phyloP scores from a whole-genome alignment of 768 basidiomycete species.

The Arthromyces matolae region DNA sequence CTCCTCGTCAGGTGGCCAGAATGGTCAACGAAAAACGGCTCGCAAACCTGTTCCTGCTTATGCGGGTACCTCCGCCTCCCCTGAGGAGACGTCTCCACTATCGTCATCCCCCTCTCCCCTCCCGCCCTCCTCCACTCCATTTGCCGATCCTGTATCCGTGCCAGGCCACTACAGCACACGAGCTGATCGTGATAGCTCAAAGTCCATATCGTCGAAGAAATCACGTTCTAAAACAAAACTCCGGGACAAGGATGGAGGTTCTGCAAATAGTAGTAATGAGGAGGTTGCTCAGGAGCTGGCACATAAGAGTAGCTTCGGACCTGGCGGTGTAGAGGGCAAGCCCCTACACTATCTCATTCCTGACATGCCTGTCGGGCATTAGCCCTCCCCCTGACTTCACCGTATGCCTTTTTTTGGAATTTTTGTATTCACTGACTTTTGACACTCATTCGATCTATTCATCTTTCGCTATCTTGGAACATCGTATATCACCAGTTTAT shows the following conservation, averaged over 20 bases:
- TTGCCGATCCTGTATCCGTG: not conserved
- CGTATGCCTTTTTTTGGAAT: not conserved
- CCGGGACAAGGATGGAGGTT: conserved; percentile 4
- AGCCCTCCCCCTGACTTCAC: not conserved
- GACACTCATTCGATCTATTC: not conserved
- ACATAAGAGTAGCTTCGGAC: conserved; percentile 22
- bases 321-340: conserved; percentile 20
- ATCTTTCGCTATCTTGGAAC: conserved; percentile 1
- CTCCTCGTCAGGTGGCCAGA: conserved; percentile 1
- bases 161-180: conserved; percentile 16
- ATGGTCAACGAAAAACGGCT: conserved; percentile 8
- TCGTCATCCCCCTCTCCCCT: not conserved
- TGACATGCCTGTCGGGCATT: conserved; percentile 16
- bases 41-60: conserved; percentile 22
- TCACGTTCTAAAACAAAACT: conserved; percentile 6
- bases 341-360: conserved; percentile 21
- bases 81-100: conserved; percentile 3
- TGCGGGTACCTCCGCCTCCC: not conserved
- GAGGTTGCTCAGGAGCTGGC: conserved; percentile 4
- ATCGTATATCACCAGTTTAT: conserved; percentile 1
- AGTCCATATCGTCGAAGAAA: conserved; percentile 7
- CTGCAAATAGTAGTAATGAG: conserved; percentile 10
- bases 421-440: not conserved
- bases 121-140: not conserved
- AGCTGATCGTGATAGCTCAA: conserved; percentile 14